phyloP scores from a whole-genome alignment of 2,329 filamentous ascomycete genomes.

The Hypoxylon sp. region DNA sequence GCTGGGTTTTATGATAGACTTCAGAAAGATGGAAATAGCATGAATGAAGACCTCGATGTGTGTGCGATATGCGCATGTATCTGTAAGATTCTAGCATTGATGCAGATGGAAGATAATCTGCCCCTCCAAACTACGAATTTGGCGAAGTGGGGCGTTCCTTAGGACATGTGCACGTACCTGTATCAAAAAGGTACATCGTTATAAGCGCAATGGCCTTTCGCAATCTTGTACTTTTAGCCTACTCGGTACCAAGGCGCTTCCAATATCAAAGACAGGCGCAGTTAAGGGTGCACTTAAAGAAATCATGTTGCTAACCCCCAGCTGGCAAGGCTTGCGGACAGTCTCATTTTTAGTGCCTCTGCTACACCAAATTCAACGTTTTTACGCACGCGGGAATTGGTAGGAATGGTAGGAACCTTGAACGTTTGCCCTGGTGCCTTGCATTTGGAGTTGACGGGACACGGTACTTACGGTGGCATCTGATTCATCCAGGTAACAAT shows the following conservation, averaged over 20 bases:
- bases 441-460: slow-evolving; percentile 13
- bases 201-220: background rate
- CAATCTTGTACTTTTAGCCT: background rate
- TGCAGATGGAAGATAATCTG: background rate
- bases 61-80: background rate
- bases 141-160: background rate
- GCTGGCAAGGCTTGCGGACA: background rate
- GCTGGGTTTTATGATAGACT: background rate
- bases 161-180: background rate
- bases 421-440: slow-evolving; percentile 16
- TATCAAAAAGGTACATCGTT: background rate
- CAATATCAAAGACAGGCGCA: background rate
- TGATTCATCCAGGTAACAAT: slow-evolving; percentile 21
- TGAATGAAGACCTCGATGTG: background rate
- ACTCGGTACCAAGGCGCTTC: background rate
- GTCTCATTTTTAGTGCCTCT: background rate
- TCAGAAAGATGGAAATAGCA: background rate
- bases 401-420: slow-evolving; percentile 11
- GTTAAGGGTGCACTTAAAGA: background rate
- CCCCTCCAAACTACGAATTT: background rate
- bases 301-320: slow-evolving; percentile 6
- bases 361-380: background rate
- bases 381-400: slow-evolving; percentile 24
- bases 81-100: background rate
- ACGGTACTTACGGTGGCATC: slow-evolving; percentile 18